Conservation (phyloP, 2,329 filamentous ascomycete genomes). For the Penicillium hordei region DNA sequence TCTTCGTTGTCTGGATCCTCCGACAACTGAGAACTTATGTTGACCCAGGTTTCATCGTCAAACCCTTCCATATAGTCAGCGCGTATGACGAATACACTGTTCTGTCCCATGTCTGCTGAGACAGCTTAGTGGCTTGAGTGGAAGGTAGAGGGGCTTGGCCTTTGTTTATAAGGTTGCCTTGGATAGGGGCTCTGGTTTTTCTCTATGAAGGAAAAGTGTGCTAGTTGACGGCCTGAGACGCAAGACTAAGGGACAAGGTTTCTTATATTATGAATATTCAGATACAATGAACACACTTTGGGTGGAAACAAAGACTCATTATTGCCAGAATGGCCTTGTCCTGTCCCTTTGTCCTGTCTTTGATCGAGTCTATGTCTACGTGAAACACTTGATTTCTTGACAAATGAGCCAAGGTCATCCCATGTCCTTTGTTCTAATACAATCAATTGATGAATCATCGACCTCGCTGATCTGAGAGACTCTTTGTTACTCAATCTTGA, state of each 20-base stretch:
- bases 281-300: not conserved
- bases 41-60: not conserved
- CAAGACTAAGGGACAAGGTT: too few species aligned
- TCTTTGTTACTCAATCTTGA: not conserved
- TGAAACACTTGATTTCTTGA: not conserved
- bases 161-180: not conserved
- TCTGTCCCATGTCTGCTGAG: not conserved
- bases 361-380: not conserved
- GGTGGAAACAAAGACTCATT: not conserved
- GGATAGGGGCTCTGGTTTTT: too few species aligned
- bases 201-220: not conserved
- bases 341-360: not conserved
- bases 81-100: not conserved
- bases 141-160: not conserved
- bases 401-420: not conserved
- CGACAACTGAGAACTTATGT: not conserved
- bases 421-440: not conserved
- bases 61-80: not conserved
- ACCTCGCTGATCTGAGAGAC: not conserved
- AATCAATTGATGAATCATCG: not conserved
- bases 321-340: not conserved
- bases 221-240: not conserved
- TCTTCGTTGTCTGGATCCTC: not conserved
- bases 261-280: not conserved
- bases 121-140: not conserved